Base-by-base conservation (phyloP, 768 basidiomycete species). In the Collybia mongolica region DNA sequence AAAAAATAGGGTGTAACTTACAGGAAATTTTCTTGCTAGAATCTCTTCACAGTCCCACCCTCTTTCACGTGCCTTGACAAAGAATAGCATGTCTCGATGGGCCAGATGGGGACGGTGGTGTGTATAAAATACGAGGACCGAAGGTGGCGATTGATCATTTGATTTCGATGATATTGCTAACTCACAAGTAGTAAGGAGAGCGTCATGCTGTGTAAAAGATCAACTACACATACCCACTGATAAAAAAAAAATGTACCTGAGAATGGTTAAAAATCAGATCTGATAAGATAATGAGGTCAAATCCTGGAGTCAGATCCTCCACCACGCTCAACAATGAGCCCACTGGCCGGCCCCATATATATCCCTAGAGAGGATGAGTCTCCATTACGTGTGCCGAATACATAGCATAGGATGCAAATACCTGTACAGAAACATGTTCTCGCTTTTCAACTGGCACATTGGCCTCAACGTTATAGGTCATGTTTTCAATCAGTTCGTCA, bases 231-330 rank as follows among this genome's bases (percentile, higher is more conserved):
- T 44, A 38, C 22, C 19, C 23, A 18, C 1, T 14, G n/a, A 24
- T 2, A 5, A 39, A 26, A 20, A 38, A 7, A 12, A 7, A 2
- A 35, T 72, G 29, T 54, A 88, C 92, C 73, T 95, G 92, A 1
- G 93, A 93, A 58, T 96, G 94, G 58, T 95, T 97, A 69, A 96
- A 97, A 28, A 98, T 81, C 28, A 98, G 81, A 68, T 98, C 95
- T 1, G 93, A 95, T 49, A 98, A 74, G 53, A 98, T 84, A 47
- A 98, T 77, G 18, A 96, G 61, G 59, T 96, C 84, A 60, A 91
- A 98, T 24, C 70, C 67, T 2, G 57, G 36, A 20, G 54, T 53
- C 12, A 41, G 6, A 14, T 39, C 2, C 44, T 61, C 56, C 7
- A 71, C 58, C 5, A 61, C 44, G 7, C 66, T 64, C 1, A 84